A percentile compares a stretch with the other conserved stretches of the same genome.
These are phyloP conservation scores for Botrytis deweyae DNA, from an alignment of 2,329 filamentous ascomycete species.

Conservation along the genomic window DNA sequence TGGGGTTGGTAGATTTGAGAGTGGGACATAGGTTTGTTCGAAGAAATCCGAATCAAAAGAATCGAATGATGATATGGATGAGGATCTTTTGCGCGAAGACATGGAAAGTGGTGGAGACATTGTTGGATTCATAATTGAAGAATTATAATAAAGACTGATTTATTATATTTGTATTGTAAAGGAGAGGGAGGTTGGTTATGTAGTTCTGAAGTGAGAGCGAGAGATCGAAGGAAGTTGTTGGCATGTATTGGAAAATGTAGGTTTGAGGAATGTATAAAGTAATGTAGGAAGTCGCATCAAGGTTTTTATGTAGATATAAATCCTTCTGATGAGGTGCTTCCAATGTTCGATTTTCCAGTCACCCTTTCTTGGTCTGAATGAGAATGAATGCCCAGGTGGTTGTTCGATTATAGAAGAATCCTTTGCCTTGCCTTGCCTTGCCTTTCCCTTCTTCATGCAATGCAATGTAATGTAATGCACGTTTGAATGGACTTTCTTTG, in stretches of 20 bases:
- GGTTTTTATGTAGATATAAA: not conserved
- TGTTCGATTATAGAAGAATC: not conserved
- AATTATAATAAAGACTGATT: not conserved
- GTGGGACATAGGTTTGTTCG: constrained; percentile 59
- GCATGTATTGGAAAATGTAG: not conserved
- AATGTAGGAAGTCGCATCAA: constrained; percentile 2
- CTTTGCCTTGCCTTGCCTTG: not conserved
- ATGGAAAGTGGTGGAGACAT: constrained; percentile 29
- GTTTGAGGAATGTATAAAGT: not conserved
- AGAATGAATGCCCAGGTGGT: not conserved
- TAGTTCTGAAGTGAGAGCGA: not conserved
- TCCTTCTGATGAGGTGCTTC: constrained; percentile 1
- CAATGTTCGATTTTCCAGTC: not conserved
- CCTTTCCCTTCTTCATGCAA: not conserved
- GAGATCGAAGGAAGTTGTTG: not conserved
- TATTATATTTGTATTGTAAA: not conserved
- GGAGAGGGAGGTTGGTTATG: constrained; percentile 9
- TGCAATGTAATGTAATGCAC: not conserved
- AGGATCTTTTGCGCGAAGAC: constrained; percentile 28
- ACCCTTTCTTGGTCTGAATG: not conserved
- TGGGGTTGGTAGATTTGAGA: constrained; percentile 67
- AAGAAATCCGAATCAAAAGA: constrained; percentile 53
- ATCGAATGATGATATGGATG: constrained; percentile 26
- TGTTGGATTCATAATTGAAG: constrained; percentile 13
- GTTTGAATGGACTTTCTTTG: not conserved